Evolutionary conservation across 768 basidiomycete genomes (phyloP).

Genomic region (Mycena kentingensis): DNA sequence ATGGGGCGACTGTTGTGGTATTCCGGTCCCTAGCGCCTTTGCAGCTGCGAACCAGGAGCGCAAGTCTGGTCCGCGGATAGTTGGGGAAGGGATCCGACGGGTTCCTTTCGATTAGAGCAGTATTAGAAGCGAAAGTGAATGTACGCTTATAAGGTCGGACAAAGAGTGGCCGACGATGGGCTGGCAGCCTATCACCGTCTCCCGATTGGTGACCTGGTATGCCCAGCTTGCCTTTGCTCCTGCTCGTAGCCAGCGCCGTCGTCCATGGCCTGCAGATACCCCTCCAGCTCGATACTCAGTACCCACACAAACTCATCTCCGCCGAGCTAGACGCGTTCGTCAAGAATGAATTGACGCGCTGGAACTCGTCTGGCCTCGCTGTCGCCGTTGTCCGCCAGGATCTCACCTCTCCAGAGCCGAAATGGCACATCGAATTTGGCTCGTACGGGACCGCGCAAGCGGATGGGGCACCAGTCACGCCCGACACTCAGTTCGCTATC

Average conservation of each 20-base stretch:
- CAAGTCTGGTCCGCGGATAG: slow-evolving; percentile 9
- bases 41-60: slow-evolving; percentile 64
- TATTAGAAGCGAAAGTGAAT: too few relatives aligned
- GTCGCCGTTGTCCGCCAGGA: slow-evolving; percentile 39
- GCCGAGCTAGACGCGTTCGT: neutral
- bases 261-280: neutral
- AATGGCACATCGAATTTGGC: slow-evolving; percentile 41
- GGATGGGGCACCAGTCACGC: slow-evolving; percentile 37
- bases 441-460: slow-evolving; percentile 39
- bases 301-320: neutral
- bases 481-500: slow-evolving; percentile 45
- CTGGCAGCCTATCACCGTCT: too few relatives aligned
- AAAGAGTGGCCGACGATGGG: too few relatives aligned
- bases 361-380: slow-evolving; percentile 1
- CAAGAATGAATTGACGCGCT: neutral
- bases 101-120: slow-evolving; percentile 21
- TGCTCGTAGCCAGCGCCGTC: neutral
- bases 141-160: too few relatives aligned
- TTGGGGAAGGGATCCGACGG: slow-evolving; percentile 19
- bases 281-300: neutral
- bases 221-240: neutral
- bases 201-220: too few relatives aligned
- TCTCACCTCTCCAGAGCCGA: slow-evolving; percentile 25
- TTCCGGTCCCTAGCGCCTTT: slow-evolving; percentile 81
- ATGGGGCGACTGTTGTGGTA: slow-evolving; percentile 93